Evolutionary conservation across 2,329 filamentous ascomycete species (phyloP).

Genomic region (Didymella keratinophila): DNA sequence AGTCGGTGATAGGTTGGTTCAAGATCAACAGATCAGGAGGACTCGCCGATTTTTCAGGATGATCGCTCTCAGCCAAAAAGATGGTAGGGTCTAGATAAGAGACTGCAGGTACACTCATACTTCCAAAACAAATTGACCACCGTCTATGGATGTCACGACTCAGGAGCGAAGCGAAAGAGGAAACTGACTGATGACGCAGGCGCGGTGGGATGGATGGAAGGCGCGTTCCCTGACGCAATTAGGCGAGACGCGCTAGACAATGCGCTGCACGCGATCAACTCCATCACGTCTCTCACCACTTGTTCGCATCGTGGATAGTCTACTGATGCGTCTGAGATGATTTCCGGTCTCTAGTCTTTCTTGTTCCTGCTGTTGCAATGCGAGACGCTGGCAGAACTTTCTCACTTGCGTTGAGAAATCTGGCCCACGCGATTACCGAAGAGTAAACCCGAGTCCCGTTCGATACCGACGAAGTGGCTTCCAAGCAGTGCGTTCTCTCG

Average conservation of each 20-base stretch:
- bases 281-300: not conserved
- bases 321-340: not conserved
- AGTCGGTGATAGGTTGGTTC: slow-evolving; percentile 55
- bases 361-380: not conserved
- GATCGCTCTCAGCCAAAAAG: slow-evolving; percentile 36
- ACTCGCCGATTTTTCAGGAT: slow-evolving; percentile 26
- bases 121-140: not conserved
- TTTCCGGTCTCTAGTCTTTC: not conserved
- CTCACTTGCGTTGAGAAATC: not conserved
- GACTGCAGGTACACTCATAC: slow-evolving; percentile 26
- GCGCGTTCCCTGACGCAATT: slow-evolving; percentile 6
- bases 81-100: slow-evolving; percentile 34
- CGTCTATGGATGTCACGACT: not conserved
- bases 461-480: slow-evolving; percentile 12
- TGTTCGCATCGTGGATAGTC: not conserved
- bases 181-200: slow-evolving; percentile 2
- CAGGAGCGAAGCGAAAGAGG: slow-evolving; percentile 3
- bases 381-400: not conserved
- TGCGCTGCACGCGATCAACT: not conserved
- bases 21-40: slow-evolving; percentile 55
- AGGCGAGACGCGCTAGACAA: slow-evolving; percentile 16
- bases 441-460: slow-evolving; percentile 12
- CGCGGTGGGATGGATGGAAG: not conserved
- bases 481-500: slow-evolving; percentile 6
- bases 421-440: slow-evolving; percentile 15